phyloP scores from a whole-genome alignment of 805 yeast genomes.

The Metschnikowia kunwiensis region DNA sequence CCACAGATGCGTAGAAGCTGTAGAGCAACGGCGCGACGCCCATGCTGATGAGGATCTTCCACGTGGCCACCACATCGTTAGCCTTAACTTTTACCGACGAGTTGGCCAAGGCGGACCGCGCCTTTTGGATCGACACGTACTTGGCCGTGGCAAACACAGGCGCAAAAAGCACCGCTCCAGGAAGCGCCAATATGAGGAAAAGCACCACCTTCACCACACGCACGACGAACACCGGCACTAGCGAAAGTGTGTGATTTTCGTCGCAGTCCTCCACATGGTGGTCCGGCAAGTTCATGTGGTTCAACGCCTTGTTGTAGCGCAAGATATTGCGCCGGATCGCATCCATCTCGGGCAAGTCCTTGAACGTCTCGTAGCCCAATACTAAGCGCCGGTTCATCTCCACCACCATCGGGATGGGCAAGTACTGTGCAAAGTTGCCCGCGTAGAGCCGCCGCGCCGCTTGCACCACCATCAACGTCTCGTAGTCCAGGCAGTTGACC shows the following conservation, averaged over 20 bases:
- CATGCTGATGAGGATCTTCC: conserved; percentile 90
- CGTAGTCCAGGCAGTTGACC: conserved; percentile 84
- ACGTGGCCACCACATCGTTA: conserved; percentile 91
- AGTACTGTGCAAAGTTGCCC: conserved; percentile 61
- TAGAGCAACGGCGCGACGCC: conserved; percentile 87
- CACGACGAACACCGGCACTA: conserved; percentile 50
- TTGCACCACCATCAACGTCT: conserved; percentile 83
- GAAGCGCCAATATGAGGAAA: conserved; percentile 65
- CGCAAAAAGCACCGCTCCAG: conserved; percentile 83
- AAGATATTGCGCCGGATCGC: conserved; percentile 60
- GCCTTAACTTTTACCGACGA: conserved; percentile 91
- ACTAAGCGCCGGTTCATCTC: conserved; percentile 90
- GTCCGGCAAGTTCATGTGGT: conserved; percentile 51
- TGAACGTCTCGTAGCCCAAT: conserved; percentile 72
- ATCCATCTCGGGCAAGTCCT: conserved; percentile 65
- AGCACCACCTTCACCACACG: conserved; percentile 57
- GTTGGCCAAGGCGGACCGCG: conserved; percentile 72
- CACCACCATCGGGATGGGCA: conserved; percentile 80
- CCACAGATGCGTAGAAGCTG: conserved; percentile 69
- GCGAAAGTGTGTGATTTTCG: conserved; percentile 48
- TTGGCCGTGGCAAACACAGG: conserved; percentile 86
- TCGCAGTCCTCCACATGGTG: conserved; percentile 57
- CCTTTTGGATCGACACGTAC: conserved; percentile 67
- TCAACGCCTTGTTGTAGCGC: conserved; percentile 60
- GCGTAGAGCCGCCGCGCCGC: conserved; percentile 89